Percentiles rank a stretch among this genome's conserved stretches.
phyloP scores from a whole-genome alignment of 805 yeast species.

The Citeromyces matritensis region DNA sequence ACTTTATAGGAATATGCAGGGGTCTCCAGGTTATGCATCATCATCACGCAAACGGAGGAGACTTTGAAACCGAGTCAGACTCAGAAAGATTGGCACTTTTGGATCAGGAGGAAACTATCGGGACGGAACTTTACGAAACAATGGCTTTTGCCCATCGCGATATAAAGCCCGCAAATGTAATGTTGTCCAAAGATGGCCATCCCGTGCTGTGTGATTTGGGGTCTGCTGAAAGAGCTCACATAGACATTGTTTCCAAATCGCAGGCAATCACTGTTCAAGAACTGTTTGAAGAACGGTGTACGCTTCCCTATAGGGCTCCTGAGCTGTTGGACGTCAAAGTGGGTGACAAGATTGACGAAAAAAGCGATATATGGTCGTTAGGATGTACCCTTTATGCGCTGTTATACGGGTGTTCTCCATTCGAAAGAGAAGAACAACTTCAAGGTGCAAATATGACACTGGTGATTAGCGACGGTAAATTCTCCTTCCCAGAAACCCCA shows the following conservation, averaged over 20 bases:
- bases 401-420: constrained; percentile 73
- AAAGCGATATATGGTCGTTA: constrained; percentile 81
- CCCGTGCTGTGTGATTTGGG: constrained; percentile 83
- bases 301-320: constrained; percentile 82
- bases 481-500: constrained; percentile 35
- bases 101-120: background rate
- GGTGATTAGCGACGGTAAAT: constrained; percentile 61
- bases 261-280: constrained; percentile 71
- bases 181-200: constrained; percentile 58
- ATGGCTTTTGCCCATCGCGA: constrained; percentile 77
- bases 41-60: constrained; percentile 18
- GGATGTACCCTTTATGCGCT: constrained; percentile 75
- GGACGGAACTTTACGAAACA: constrained; percentile 37
- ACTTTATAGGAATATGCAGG: constrained; percentile 55
- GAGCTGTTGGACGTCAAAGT: constrained; percentile 70
- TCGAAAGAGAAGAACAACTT: constrained; percentile 67
- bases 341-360: constrained; percentile 50
- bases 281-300: constrained; percentile 70
- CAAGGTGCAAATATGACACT: constrained; percentile 71
- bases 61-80: constrained; percentile 3
- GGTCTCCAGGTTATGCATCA: constrained; percentile 71
- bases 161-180: constrained; percentile 78
- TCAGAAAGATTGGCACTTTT: constrained; percentile 5
- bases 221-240: constrained; percentile 52
- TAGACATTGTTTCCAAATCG: constrained; percentile 38